A percentile compares a stretch with the other conserved stretches of the same genome.
Evolutionary conservation across 2,329 filamentous ascomycete genomes (phyloP).

Genomic region (Plenodomus tracheiphilus): DNA sequence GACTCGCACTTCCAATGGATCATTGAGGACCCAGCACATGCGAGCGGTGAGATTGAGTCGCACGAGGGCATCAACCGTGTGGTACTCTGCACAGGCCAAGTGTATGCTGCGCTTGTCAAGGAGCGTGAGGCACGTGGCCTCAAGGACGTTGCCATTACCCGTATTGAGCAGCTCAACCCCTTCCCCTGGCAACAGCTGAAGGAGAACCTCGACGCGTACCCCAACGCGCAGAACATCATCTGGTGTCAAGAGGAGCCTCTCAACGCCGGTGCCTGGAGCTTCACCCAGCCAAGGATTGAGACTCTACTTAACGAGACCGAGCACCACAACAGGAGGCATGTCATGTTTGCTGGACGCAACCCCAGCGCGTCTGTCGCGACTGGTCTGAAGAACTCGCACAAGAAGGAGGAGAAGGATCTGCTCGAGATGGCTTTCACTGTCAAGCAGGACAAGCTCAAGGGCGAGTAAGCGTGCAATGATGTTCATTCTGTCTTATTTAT

Average conservation of each 20-base stretch:
- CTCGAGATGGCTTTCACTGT: slow-evolving; percentile 66
- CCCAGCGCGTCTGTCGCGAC: slow-evolving; percentile 94
- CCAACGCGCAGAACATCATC: slow-evolving; percentile 95
- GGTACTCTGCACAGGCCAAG: slow-evolving; percentile 91
- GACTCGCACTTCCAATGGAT: slow-evolving; percentile 97
- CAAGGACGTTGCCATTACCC: slow-evolving; percentile 90
- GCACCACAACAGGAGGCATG: slow-evolving; percentile 90
- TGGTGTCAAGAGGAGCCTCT: slow-evolving; percentile 98
- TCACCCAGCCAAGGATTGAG: slow-evolving; percentile 96
- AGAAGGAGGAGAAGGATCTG: slow-evolving; percentile 90
- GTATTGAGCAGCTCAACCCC: slow-evolving; percentile 95
- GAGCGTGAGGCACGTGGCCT: slow-evolving; percentile 84
- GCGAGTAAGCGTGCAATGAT: slow-evolving; percentile 52
- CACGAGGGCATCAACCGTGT: slow-evolving; percentile 91
- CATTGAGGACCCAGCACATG: slow-evolving; percentile 86
- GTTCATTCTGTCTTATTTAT: slow-evolving; percentile 5
- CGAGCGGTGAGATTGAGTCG: slow-evolving; percentile 71
- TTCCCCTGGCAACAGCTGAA: slow-evolving; percentile 98
- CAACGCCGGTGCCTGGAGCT: slow-evolving; percentile 96
- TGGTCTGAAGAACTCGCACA: slow-evolving; percentile 83
- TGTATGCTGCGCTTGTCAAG: slow-evolving; percentile 88
- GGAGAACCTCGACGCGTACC: slow-evolving; percentile 96
- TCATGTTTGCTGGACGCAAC: slow-evolving; percentile 94
- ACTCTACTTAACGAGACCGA: slow-evolving; percentile 91
- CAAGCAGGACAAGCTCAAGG: slow-evolving; percentile 68